phyloP scores from a whole-genome alignment of 345 rosid species.

The Combretum micranthum region DNA sequence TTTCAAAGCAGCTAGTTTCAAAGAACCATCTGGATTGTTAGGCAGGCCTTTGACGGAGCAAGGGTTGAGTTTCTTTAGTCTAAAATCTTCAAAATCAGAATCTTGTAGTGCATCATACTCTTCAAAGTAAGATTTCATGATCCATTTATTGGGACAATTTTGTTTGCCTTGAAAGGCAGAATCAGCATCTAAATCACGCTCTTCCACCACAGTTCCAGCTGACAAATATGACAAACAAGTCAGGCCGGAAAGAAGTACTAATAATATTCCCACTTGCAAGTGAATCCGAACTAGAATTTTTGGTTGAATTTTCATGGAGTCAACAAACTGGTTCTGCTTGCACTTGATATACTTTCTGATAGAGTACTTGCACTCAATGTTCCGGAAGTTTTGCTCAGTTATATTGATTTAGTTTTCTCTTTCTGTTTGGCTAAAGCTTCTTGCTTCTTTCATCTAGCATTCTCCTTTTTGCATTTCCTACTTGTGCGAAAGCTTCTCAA shows the following conservation, averaged over 20 bases:
- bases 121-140: slow-evolving; percentile 52
- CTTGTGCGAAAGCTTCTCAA: too few relatives aligned
- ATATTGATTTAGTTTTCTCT: too few relatives aligned
- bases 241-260: slow-evolving; percentile 15
- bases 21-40: slow-evolving; percentile 11
- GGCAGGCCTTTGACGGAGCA: slow-evolving; percentile 23
- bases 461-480: too few relatives aligned
- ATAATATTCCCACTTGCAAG: slow-evolving; percentile 14
- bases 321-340: neutral
- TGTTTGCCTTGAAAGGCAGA: slow-evolving; percentile 3
- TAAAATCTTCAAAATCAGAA: slow-evolving; percentile 37
- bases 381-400: too few relatives aligned
- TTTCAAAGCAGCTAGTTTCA: slow-evolving; percentile 24
- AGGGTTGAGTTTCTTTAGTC: slow-evolving; percentile 17
- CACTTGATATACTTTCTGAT: too few relatives aligned
- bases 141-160: slow-evolving; percentile 22
- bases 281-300: neutral
- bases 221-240: slow-evolving; percentile 7
- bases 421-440: too few relatives aligned
- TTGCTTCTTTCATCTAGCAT: too few relatives aligned
- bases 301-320: slow-evolving; percentile 17
- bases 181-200: slow-evolving; percentile 1
- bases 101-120: slow-evolving; percentile 33
- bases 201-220: slow-evolving; percentile 21
- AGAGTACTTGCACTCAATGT: too few relatives aligned